Base-by-base conservation (phyloP, 1,284 basidiomycete species). In the Boletellus deceptivus region DNA sequence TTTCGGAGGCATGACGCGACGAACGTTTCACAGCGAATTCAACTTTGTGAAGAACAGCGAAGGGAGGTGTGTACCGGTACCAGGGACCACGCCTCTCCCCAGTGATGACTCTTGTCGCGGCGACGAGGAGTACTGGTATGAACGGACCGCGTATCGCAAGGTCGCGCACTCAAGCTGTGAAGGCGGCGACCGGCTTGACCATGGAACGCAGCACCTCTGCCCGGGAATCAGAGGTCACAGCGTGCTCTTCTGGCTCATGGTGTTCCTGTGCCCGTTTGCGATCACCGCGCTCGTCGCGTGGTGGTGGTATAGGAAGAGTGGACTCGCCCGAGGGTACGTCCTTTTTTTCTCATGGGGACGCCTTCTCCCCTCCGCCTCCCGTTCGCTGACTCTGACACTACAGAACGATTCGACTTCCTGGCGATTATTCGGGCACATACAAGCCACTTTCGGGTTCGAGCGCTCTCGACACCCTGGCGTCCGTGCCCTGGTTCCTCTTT, bases 81-180 rank as follows among this genome's bases (percentile, higher is more conserved):
- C 80, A 3, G 91, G 89, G 14, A 86, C 83, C 0, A 68, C 71
- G 7, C 76, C 91, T 0, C 75, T 89, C 6, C 70, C 81, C 5
- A 57, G 77, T 52, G 78, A 89, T 57, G 71, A 83, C 40, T 75
- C 79, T 10, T 95, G 91, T 63, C 72, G 71, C 27, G 75, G 75
- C 46, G 79, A 75, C 27, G 82, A 83, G 33, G 82, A 86, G 8
- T 89, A 77, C 62, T 97, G 95, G 94, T 95, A 93, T 67, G 91
- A 92, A 49, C 84, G 92, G 24, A 97, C 94, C 0, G 74, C 84
- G 8, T 95, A 95, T 65, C 89, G 93, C 54, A 87, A 91, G 70
- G 91, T 96, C 49, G 88, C 89, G 0, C 89, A 89, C 68, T 94
- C 92, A 43, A 80, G 75, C 17, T 98, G 94, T 67, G 80, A 84